Evolutionary conservation across 345 rosid species (phyloP).

Genomic region (Corchorus olitorius): DNA sequence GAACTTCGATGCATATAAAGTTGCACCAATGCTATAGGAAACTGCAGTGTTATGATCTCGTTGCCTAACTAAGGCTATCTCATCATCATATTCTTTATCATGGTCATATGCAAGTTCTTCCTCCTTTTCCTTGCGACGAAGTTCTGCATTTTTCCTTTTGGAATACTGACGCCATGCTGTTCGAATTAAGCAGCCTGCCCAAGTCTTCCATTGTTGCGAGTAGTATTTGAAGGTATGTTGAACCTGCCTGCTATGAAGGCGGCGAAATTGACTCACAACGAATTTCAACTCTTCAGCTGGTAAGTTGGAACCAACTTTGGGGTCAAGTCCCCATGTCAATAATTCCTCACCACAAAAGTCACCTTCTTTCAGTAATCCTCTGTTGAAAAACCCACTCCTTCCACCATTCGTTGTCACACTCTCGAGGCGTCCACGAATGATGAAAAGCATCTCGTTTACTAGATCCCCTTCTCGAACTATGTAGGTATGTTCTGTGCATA

Average conservation of each 20-base stretch:
- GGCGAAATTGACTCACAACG: slow-evolving; percentile 82
- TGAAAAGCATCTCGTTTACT: slow-evolving; percentile 83
- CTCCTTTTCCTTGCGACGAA: slow-evolving; percentile 55
- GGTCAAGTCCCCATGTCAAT: slow-evolving; percentile 81
- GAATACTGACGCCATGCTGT: slow-evolving; percentile 70
- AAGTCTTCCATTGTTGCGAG: slow-evolving; percentile 95
- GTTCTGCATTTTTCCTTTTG: slow-evolving; percentile 63
- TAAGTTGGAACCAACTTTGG: slow-evolving; percentile 52
- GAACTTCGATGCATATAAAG: slow-evolving; percentile 25
- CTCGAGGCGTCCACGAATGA: slow-evolving; percentile 78
- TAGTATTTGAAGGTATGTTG: slow-evolving; percentile 87
- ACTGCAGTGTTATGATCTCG: no score
- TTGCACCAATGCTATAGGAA: no score
- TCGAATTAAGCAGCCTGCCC: slow-evolving; percentile 85
- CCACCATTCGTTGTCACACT: slow-evolving; percentile 94
- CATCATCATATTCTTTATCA: not conserved
- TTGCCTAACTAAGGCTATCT: not conserved
- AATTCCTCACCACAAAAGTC: slow-evolving; percentile 86
- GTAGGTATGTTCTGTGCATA: slow-evolving; percentile 56
- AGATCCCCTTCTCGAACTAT: slow-evolving; percentile 90
- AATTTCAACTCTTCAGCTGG: slow-evolving; percentile 89
- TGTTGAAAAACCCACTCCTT: slow-evolving; percentile 81
- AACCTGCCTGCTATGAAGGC: slow-evolving; percentile 85
- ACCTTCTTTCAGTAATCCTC: slow-evolving; percentile 70
- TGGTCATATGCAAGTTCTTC: slow-evolving; percentile 32